A percentile compares a stretch with the other conserved stretches of the same genome.
phyloP scores from a whole-genome alignment of 129 eudicot species.

The Logfia minima region DNA sequence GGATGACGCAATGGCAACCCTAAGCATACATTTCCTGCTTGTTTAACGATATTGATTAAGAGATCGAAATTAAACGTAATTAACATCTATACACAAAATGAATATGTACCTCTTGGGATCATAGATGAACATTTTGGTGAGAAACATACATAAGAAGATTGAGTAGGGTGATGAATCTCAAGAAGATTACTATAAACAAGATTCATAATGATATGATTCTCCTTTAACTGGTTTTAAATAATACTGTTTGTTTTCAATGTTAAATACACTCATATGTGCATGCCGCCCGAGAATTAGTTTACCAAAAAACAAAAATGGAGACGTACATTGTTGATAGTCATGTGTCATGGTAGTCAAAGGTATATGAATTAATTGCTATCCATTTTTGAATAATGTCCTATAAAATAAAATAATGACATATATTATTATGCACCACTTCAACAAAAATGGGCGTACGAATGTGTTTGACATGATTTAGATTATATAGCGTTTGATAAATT shows the following conservation, averaged over 20 bases:
- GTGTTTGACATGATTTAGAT: background rate
- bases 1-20: slow-evolving; percentile 10
- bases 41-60: background rate
- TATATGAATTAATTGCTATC: background rate
- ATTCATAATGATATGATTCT: background rate
- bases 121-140: slow-evolving; percentile 23
- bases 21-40: slow-evolving; percentile 22
- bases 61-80: background rate
- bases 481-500: background rate
- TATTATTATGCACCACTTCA: background rate
- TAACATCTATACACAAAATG: background rate
- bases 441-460: background rate
- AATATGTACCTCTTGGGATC: slow-evolving; percentile 10
- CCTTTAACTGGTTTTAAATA: background rate
- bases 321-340: background rate
- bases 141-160: background rate
- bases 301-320: too few species aligned
- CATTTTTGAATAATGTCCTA: background rate
- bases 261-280: background rate
- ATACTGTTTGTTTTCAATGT: background rate
- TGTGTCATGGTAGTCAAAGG: background rate
- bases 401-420: too few species aligned
- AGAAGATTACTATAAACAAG: slow-evolving; percentile 17
- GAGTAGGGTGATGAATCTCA: slow-evolving; percentile 13
- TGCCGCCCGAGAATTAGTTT: background rate